phyloP scores from a whole-genome alignment of 192 early-diverging fungal genomes.

The Coemansia sp. region DNA sequence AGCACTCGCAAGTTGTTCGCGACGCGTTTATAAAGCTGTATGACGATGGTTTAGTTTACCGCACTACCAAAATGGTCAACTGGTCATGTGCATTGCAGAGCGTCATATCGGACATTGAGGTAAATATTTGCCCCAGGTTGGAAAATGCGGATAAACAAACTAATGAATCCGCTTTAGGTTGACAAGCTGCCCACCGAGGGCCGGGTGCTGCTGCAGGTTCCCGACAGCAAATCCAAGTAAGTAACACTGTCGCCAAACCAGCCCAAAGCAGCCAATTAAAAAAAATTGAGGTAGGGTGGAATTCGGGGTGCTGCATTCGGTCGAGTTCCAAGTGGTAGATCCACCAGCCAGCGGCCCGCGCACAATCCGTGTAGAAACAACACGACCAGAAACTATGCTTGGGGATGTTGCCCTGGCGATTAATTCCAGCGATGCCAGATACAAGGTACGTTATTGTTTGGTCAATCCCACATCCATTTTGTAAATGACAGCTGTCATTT shows the following conservation, averaged over 20 bases:
- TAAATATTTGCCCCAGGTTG: constrained; percentile 19
- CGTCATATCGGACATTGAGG: constrained; percentile 94
- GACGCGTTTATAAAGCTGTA: constrained; percentile 88
- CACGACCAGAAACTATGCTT: constrained; percentile 97
- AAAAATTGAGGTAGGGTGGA: constrained; percentile 69
- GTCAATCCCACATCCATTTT: neutral
- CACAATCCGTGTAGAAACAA: constrained; percentile 88
- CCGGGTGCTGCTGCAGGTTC: constrained; percentile 66
- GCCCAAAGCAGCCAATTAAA: neutral
- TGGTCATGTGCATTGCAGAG: constrained; percentile 95
- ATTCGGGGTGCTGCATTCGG: constrained; percentile 88
- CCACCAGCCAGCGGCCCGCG: constrained; percentile 53
- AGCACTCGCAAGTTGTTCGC: constrained; percentile 68
- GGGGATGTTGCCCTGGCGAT: constrained; percentile 96
- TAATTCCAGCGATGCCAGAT: constrained; percentile 80
- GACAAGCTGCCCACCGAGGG: constrained; percentile 80
- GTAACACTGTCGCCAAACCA: neutral
- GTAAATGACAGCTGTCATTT: too few species aligned
- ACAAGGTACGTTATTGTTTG: constrained; percentile 57
- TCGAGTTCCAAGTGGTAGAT: constrained; percentile 83
- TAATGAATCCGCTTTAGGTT: constrained; percentile 49
- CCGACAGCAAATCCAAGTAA: constrained; percentile 71
- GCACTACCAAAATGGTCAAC: constrained; percentile 89
- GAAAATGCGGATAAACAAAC: constrained; percentile 3
- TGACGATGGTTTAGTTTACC: constrained; percentile 86